Evolutionary conservation across 1,284 basidiomycete species (phyloP).

Genomic region (Apiotrichum brassicae): DNA sequence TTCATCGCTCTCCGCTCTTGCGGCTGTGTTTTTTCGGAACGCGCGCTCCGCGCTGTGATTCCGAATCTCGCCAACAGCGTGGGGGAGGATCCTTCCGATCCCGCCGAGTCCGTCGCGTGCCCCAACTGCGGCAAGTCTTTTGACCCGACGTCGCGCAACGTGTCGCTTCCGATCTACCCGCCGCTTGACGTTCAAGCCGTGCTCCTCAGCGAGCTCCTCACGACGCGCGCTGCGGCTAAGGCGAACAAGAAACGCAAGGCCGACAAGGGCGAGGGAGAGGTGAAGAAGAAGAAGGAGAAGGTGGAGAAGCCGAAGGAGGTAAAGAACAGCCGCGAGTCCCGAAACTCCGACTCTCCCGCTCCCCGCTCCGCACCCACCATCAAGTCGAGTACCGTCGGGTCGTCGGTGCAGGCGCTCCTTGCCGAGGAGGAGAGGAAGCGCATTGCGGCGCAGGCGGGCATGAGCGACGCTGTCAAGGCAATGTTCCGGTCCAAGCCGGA

Average conservation of each 20-base stretch:
- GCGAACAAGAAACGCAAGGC: conserved; percentile 37
- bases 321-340: conserved; percentile 5
- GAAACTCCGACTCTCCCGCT: not conserved
- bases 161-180: conserved; percentile 41
- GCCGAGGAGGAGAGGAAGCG: conserved; percentile 45
- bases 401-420: conserved; percentile 40
- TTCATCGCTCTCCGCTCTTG: conserved; percentile 81
- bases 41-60: conserved; percentile 35
- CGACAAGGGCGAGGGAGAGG: conserved; percentile 1
- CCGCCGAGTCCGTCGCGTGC: conserved; percentile 27
- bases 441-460: conserved; percentile 38
- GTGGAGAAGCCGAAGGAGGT: conserved; percentile 15
- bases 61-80: conserved; percentile 30
- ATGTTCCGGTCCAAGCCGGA: conserved; percentile 41
- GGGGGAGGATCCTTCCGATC: conserved; percentile 4
- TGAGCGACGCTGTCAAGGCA: conserved; percentile 46
- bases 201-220: conserved; percentile 35
- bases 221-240: conserved; percentile 35
- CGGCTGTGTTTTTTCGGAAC: conserved; percentile 59
- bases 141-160: conserved; percentile 23
- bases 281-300: conserved; percentile 1
- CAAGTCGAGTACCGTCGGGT: conserved; percentile 10
- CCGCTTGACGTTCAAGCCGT: conserved; percentile 35
- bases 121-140: conserved; percentile 44
- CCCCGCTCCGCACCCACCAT: not conserved